Evolutionary conservation across 192 early-diverging fungal genomes (phyloP).

Genomic region (Linderina pennispora): DNA sequence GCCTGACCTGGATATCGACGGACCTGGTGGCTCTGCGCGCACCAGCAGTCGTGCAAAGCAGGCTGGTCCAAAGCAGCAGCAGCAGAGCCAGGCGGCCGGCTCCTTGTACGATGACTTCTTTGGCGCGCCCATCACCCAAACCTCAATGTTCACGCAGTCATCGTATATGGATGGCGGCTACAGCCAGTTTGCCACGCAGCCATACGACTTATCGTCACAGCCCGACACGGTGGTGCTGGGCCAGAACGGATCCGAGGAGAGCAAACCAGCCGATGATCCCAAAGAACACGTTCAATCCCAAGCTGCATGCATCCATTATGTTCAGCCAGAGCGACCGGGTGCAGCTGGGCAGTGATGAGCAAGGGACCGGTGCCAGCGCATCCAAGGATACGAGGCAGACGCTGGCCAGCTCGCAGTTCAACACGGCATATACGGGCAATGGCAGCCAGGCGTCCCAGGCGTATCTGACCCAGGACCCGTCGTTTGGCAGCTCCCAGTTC

Average conservation of each 20-base stretch:
- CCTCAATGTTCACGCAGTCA: constrained; percentile 24
- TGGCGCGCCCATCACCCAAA: constrained; percentile 6
- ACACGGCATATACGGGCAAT: no score
- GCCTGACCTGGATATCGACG: constrained; percentile 27
- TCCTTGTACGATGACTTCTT: constrained; percentile 21
- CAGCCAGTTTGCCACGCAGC: constrained; percentile 32
- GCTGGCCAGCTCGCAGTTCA: constrained; percentile 11
- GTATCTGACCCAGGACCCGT: no score
- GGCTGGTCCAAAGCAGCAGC: no score
- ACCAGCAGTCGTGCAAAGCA: no score
- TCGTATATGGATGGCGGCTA: constrained; percentile 21
- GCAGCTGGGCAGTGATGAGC: constrained; percentile 13
- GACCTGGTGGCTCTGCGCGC: background rate
- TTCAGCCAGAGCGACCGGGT: constrained; percentile 44
- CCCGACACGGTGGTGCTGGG: constrained; percentile 36
- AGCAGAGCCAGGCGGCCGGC: background rate
- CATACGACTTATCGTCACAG: constrained; percentile 27
- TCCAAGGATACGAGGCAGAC: constrained; percentile 3
- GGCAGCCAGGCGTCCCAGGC: no score
- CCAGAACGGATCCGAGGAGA: background rate
- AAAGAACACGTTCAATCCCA: constrained; percentile 24
- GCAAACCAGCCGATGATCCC: no score
- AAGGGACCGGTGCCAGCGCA: constrained; percentile 13
- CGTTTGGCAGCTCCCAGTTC: constrained; percentile 11
- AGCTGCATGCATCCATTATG: constrained; percentile 44